phyloP scores from a whole-genome alignment of 768 basidiomycete genomes.

The Boletales sp. region DNA sequence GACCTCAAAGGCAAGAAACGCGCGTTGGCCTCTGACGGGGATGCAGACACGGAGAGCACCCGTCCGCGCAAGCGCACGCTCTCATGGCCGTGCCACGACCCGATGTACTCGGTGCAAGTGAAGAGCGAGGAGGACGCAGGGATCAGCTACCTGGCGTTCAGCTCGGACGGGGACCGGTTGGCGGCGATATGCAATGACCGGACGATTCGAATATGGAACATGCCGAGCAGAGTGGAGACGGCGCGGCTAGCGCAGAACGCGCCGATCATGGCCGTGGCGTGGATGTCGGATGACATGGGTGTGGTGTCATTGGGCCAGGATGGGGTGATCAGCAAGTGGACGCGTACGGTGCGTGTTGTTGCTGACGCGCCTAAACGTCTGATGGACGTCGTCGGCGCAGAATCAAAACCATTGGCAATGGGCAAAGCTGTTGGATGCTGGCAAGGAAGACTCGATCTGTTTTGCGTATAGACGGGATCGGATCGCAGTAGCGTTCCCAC shows the following conservation, averaged over 20 bases:
- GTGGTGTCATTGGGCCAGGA: slow-evolving; percentile 56
- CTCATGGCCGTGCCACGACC: slow-evolving; percentile 48
- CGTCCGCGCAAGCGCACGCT: slow-evolving; percentile 35
- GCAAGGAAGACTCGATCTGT: slow-evolving; percentile 44
- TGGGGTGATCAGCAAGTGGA: slow-evolving; percentile 60
- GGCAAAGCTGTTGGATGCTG: slow-evolving; percentile 52
- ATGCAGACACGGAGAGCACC: slow-evolving; percentile 21
- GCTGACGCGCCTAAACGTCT: neutral
- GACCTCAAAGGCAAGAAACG: slow-evolving; percentile 39
- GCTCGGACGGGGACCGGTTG: slow-evolving; percentile 50
- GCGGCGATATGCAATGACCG: slow-evolving; percentile 60
- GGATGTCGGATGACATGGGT: slow-evolving; percentile 58
- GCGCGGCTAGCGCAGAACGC: slow-evolving; percentile 54
- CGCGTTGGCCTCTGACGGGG: slow-evolving; percentile 24
- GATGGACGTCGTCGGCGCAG: slow-evolving; percentile 20
- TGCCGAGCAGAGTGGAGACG: slow-evolving; percentile 43
- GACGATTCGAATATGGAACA: slow-evolving; percentile 64
- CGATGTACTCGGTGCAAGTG: slow-evolving; percentile 35
- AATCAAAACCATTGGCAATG: slow-evolving; percentile 53
- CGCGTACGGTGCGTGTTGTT: slow-evolving; percentile 41
- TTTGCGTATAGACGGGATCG: slow-evolving; percentile 54
- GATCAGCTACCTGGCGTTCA: slow-evolving; percentile 48
- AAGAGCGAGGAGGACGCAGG: slow-evolving; percentile 46
- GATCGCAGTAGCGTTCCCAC: slow-evolving; percentile 60
- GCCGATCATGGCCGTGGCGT: slow-evolving; percentile 46